phyloP scores from a whole-genome alignment of 805 yeast genomes.

The Nakazawaea siamensis region DNA sequence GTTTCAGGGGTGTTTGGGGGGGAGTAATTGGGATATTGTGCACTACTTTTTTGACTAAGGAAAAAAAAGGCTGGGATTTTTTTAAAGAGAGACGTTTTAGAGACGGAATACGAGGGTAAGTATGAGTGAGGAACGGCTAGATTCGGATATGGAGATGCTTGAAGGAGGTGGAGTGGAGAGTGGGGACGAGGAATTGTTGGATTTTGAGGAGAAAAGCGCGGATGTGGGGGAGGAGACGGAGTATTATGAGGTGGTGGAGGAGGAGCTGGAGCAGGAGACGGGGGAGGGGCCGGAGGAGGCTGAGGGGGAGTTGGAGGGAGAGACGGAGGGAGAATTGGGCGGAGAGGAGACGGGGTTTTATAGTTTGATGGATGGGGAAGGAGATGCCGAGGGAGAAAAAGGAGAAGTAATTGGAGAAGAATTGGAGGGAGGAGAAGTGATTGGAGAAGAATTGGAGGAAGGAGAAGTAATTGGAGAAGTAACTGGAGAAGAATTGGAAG shows the following conservation, averaged over 20 bases:
- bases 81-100: too few species aligned
- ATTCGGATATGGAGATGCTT: background rate
- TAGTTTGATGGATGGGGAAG: background rate
- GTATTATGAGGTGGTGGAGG: background rate
- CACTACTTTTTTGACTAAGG: too few species aligned
- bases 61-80: too few species aligned
- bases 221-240: too few species aligned
- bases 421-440: background rate
- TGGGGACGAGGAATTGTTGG: conserved; percentile 11
- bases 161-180: background rate
- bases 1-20: too few species aligned
- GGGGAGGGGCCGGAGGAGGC: background rate
- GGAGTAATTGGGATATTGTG: too few species aligned
- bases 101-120: too few species aligned
- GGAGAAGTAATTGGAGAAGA: background rate
- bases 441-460: background rate
- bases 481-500: background rate
- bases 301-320: too few species aligned
- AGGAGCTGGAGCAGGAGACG: background rate
- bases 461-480: background rate
- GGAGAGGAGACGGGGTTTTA: too few species aligned
- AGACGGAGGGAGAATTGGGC: too few species aligned
- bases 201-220: conserved; percentile 2
- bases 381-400: background rate
- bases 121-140: too few species aligned